A percentile compares a stretch with the other conserved stretches of the same genome.
Conservation (phyloP, 352 stramenopile species). For the Globisporangium iwayamae region DNA sequence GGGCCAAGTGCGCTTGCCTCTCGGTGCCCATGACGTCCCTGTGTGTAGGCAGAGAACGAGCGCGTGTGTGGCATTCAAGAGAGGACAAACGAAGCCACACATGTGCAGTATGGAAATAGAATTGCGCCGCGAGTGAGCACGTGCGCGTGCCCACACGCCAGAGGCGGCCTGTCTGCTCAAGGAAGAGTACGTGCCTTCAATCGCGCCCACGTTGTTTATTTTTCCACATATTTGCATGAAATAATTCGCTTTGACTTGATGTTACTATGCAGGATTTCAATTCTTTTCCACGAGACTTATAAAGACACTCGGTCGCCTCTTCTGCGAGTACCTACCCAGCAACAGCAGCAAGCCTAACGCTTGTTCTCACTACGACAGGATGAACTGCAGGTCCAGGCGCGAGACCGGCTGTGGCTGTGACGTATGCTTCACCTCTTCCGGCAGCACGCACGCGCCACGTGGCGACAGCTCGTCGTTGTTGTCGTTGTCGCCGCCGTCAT, state of each 20-base stretch:
- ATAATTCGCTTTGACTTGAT: not conserved
- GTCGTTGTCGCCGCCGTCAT: not conserved
- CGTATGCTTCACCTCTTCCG: not conserved
- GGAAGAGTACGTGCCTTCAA: not conserved
- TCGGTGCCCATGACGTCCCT: no score
- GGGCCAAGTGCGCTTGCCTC: no score
- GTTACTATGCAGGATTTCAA: not conserved
- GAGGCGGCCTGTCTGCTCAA: not conserved
- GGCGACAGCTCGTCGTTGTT: constrained; percentile 10
- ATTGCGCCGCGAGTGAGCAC: no score
- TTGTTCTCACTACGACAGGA: constrained; percentile 17
- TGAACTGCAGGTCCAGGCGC: constrained; percentile 18
- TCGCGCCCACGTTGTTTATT: not conserved
- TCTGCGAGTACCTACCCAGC: not conserved
- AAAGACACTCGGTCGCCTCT: not conserved
- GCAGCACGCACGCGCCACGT: not conserved
- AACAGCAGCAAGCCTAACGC: not conserved
- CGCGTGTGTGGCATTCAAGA: no score
- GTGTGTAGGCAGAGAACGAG: no score
- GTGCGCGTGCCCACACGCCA: no score
- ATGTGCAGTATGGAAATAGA: no score
- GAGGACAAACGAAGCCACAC: no score
- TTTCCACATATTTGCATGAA: not conserved
- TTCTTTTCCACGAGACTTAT: not conserved
- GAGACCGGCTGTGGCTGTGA: not conserved